These are phyloP conservation scores for Diplotaxis tenuifolia DNA, from an alignment of 345 rosid species.

Conservation along the genomic window DNA sequence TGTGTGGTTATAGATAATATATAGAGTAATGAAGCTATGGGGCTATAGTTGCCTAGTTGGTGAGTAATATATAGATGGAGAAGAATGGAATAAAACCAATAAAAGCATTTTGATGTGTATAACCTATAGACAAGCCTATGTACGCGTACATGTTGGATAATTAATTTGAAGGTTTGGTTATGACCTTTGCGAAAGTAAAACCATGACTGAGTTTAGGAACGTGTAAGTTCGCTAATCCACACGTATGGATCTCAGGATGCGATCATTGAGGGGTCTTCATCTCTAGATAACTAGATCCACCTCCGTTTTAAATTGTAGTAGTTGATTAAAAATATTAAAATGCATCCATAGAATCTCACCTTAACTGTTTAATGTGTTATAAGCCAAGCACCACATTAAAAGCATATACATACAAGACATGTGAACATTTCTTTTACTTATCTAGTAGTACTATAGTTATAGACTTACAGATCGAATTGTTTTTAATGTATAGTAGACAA, in stretches of 20 bases:
- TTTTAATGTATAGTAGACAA: conserved; percentile 19
- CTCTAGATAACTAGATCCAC: not conserved
- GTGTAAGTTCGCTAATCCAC: conserved; percentile 19
- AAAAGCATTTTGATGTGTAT: not conserved
- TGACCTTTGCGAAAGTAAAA: not conserved
- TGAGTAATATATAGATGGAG: conserved; percentile 26
- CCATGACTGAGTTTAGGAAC: conserved; percentile 22
- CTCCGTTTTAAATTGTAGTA: not conserved
- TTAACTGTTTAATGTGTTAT: conserved; percentile 11
- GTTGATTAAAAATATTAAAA: conserved; percentile 4
- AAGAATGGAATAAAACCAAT: conserved; percentile 4
- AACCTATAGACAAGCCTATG: not conserved
- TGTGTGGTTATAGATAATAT: too few relatives aligned
- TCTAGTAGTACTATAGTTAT: not conserved
- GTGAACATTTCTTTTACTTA: not conserved
- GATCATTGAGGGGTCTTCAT: too few relatives aligned
- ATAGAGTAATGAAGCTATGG: too few relatives aligned
- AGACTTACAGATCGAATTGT: not conserved
- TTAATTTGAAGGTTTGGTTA: not conserved
- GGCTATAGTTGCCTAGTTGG: too few relatives aligned
- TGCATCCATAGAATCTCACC: conserved; percentile 18
- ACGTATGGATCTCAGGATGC: conserved; percentile 15
- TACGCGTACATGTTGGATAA: not conserved
- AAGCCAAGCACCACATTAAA: conserved; percentile 31
- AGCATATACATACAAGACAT: conserved; percentile 25